phyloP scores from a whole-genome alignment of 2,329 filamentous ascomycete species.

The Trichoderma guizhouense region DNA sequence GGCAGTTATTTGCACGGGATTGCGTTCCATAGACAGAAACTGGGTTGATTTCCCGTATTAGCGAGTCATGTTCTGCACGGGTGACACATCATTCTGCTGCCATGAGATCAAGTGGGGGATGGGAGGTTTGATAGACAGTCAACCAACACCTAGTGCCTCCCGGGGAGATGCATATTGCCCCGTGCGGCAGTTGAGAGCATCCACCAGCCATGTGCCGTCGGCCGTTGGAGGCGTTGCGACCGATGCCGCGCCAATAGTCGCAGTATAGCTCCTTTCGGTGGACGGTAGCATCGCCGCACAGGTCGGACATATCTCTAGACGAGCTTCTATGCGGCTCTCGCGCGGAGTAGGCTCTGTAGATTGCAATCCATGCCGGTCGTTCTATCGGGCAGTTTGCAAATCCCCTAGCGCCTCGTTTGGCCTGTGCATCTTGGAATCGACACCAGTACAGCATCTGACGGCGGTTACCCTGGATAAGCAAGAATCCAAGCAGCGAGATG shows the following conservation, averaged over 20 bases:
- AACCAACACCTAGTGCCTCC: not conserved
- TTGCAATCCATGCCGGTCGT: not conserved
- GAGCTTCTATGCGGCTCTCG: not conserved
- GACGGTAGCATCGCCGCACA: not conserved
- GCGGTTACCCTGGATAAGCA: not conserved
- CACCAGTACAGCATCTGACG: not conserved
- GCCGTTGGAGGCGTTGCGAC: constrained; percentile 5
- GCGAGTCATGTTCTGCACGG: not conserved
- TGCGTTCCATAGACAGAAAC: not conserved
- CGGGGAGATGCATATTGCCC: not conserved
- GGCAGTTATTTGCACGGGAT: not conserved
- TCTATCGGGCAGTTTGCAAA: not conserved
- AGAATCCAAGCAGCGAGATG: not conserved
- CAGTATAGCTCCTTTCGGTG: not conserved
- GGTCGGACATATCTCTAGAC: not conserved
- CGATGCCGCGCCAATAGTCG: not conserved
- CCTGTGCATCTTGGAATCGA: not conserved
- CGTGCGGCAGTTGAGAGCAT: constrained; percentile 4
- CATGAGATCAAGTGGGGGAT: constrained; percentile 15
- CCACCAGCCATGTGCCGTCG: constrained; percentile 12
- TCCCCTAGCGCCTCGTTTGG: not conserved
- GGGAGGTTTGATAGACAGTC: not conserved
- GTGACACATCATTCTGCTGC: constrained; percentile 11
- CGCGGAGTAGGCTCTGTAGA: not conserved
- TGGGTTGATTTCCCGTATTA: not conserved